phyloP scores from a whole-genome alignment of 306 rosid species.

The Pterocarpus santalinus region DNA sequence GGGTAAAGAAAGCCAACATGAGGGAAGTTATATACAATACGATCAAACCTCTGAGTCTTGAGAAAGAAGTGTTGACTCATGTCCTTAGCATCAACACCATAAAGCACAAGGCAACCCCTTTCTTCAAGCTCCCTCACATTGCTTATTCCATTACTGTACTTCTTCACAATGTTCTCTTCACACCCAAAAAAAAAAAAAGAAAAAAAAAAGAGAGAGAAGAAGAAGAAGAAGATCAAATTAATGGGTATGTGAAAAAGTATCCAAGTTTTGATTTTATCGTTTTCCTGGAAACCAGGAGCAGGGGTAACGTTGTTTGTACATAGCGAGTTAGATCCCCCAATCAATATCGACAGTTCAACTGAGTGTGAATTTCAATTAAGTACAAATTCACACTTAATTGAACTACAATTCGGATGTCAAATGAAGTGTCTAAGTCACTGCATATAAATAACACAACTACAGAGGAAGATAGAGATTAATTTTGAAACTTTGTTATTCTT shows the following conservation, averaged over 20 bases:
- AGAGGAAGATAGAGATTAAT: neutral
- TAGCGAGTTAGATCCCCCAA: too few species aligned
- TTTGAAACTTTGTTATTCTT: neutral
- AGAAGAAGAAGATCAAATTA: neutral
- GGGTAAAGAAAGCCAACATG: conserved; percentile 84
- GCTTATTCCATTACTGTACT: conserved; percentile 64
- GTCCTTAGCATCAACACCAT: conserved; percentile 68
- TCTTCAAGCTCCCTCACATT: conserved; percentile 82
- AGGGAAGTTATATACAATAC: conserved; percentile 85
- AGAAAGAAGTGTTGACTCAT: conserved; percentile 83
- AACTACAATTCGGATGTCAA: too few species aligned
- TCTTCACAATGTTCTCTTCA: conserved; percentile 63
- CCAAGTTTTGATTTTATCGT: conserved; percentile 9
- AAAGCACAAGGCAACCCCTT: conserved; percentile 66
- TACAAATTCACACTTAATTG: too few species aligned
- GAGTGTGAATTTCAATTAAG: too few species aligned
- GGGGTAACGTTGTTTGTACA: too few species aligned
- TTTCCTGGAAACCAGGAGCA: too few species aligned
- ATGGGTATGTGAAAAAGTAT: conserved; percentile 30
- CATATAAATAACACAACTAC: too few species aligned
- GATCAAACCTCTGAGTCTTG: conserved; percentile 81
- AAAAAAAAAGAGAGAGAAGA: too few species aligned
- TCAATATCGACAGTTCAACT: too few species aligned
- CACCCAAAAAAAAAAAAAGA: neutral
- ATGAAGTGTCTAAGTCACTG: too few species aligned